Evolutionary conservation across 148 eudicot species (phyloP).

Genomic region (Bassia scoparia): DNA sequence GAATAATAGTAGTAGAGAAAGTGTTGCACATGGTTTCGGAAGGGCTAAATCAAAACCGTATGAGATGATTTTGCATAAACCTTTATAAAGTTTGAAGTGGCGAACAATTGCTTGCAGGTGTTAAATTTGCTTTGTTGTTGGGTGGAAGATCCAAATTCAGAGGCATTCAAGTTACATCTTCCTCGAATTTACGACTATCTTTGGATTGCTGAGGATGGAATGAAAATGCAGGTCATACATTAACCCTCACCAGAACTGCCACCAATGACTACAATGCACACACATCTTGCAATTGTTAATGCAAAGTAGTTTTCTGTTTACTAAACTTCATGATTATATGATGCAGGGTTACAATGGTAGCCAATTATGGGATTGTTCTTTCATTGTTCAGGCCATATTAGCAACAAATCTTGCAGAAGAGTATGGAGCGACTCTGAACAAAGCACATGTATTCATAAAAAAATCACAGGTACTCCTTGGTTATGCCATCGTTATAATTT

Average conservation of each 20-base stretch:
- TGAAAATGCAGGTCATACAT: constrained; percentile 91
- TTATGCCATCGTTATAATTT: not conserved
- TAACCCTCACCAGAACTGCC: constrained; percentile 13
- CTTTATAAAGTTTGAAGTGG: not conserved
- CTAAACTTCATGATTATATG: constrained; percentile 10
- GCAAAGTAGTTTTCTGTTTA: constrained; percentile 4
- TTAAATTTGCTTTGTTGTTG: constrained; percentile 97
- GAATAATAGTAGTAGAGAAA: too few species aligned
- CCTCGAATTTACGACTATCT: constrained; percentile 82
- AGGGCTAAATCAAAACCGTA: too few species aligned
- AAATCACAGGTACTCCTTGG: constrained; percentile 59
- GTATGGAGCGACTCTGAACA: constrained; percentile 56
- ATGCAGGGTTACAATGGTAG: constrained; percentile 97
- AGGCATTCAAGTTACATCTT: constrained; percentile 96
- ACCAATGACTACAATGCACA: too few species aligned
- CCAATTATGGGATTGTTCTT: constrained; percentile 90
- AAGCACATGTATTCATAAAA: constrained; percentile 68
- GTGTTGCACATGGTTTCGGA: too few species aligned
- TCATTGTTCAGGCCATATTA: constrained; percentile 84
- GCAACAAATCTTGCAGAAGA: constrained; percentile 70
- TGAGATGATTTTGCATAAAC: too few species aligned
- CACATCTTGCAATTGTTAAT: not conserved
- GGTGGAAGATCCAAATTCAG: constrained; percentile 95
- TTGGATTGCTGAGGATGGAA: constrained; percentile 99
- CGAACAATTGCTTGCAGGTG: constrained; percentile 34